A percentile compares a stretch with the other conserved stretches of the same genome.
Conservation (phyloP, 2,329 filamentous ascomycete species). For the Metarhizium sp. region DNA sequence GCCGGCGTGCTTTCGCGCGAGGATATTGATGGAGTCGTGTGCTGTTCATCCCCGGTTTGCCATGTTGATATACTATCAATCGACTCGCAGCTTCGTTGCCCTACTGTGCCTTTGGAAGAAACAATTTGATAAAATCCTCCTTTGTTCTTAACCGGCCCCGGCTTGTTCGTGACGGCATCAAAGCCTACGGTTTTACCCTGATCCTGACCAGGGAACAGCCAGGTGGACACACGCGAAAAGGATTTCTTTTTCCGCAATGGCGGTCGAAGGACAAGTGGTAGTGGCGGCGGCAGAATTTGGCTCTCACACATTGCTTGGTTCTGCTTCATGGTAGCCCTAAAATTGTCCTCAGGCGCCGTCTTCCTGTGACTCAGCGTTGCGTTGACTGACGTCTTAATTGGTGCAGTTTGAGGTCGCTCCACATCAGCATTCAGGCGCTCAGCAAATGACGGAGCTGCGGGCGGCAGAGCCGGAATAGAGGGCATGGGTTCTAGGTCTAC, state of each 20-base stretch:
- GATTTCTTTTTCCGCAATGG: constrained; percentile 58
- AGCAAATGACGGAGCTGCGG: constrained; percentile 47
- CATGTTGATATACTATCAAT: constrained; percentile 41
- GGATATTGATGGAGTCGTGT: constrained; percentile 37
- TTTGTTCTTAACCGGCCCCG: constrained; percentile 37
- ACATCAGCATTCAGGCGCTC: constrained; percentile 41
- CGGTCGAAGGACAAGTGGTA: constrained; percentile 50
- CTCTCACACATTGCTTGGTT: constrained; percentile 16
- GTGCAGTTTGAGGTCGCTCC: constrained; percentile 25
- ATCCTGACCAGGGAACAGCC: constrained; percentile 40
- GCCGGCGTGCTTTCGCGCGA: constrained; percentile 37
- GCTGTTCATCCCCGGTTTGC: constrained; percentile 34
- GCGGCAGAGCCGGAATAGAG: constrained; percentile 46
- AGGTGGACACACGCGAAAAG: constrained; percentile 51
- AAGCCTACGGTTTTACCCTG: constrained; percentile 31
- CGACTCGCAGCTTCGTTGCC: constrained; percentile 33
- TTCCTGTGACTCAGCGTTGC: constrained; percentile 14
- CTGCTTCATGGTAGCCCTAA: background rate
- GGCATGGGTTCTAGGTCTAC: constrained; percentile 41
- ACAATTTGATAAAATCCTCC: constrained; percentile 54
- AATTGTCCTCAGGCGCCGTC: constrained; percentile 10
- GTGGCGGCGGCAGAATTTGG: constrained; percentile 40
- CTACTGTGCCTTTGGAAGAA: constrained; percentile 21
- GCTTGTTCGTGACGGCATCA: constrained; percentile 45
- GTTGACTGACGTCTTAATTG: constrained; percentile 24